Base-by-base conservation (phyloP, 176 grass and related monocot genomes). In the Musa itinerans region DNA sequence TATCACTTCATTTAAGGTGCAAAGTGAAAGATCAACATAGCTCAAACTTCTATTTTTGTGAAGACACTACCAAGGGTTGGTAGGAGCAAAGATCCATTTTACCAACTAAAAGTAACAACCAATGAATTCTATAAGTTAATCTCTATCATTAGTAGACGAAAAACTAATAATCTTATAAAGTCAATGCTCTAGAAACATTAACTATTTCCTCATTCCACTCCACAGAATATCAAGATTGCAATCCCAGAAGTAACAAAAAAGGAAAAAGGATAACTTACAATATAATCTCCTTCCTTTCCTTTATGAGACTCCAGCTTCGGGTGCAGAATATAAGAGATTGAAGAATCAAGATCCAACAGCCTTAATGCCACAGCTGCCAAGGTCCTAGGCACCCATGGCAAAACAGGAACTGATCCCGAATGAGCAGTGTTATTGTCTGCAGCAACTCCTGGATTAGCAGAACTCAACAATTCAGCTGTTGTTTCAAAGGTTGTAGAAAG, bases 371-470 rank as follows among this genome's bases (percentile, higher is more conserved):
- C 86, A 84, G 95, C 95, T 77, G 95, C 84, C 20, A 70, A 52
- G 43, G 88, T 94, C 26, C 71, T 76, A 68, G 95, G 90, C 73
- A 99, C 80, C 86, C 90, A 99, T 76, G 95, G 95, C 83, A 99
- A 80, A 74, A 88, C 84, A 78, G 68, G 34, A 82, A 75, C 72
- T 67, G 77, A 90, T 85, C 64, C 90, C 76, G 75, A 79, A 53
- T 11, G 13, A 54, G 5, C 27, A 83, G 81, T 12, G 66, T 62
- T 24, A 86, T 81, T 88, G 61, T 77, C 67, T 34, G 76, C 50
- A 54, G 76, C 24, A 73, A 53, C 65, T 76, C 81, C 79, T 79
- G 58, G 72, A 7, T 68, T 74, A 52, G 23, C 68, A 52, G 73
- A 85, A 77, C 82, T 81, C 59, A 99, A 86, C 73, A 93, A 80